Evolutionary conservation across 495 filamentous ascomycete species (phyloP), one percentile per base, ranked within the genome.

Genomic region (Aspergillus kassunensis): DNA sequence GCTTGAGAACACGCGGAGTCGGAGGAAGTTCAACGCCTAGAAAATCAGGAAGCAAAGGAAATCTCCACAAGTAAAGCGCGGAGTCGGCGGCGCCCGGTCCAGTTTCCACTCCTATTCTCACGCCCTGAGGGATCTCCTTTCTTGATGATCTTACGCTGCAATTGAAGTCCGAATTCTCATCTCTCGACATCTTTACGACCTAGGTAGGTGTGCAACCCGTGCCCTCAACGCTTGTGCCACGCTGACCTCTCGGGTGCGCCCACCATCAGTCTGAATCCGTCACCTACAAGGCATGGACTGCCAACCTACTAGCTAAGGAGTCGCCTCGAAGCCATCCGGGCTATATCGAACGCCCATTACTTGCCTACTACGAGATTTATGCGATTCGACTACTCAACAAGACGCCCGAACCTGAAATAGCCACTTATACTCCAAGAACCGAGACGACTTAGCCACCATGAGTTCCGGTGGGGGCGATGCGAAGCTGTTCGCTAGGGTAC

Each of bases 401-500:
- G 27, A 52, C 23, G 19, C 21, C 25, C 27, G 45, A n/a, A n/a
- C n/a, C n/a, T n/a, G n/a, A n/a, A n/a, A n/a, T n/a, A n/a, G n/a
- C n/a, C n/a, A n/a, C n/a, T n/a, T 19, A 58, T 45, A 45, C 10
- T 34, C 12, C 46, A 44, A 20, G 24, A 45, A 24, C 16, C 21
- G 23, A 29, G 30, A 49, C 36, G 36, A 46, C 25, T 35, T 45
- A 18, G 51, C 58, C 73, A 82, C 58, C 56, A 92, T 90, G 84
- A 86, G 83, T 75, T 80, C 86, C 49, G 78, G 81, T 69, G 89
- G 87, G 72, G 89, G 91, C 72, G 93, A 98, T 83, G 95, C 93
- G 75, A 97, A 96, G 81, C 85, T 98, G 75, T 99, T 99, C 79
- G 91, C 95, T 60, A 86, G 95, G 75, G 93, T 99, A 92, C 70